Base-by-base conservation (phyloP, 2,329 filamentous ascomycete species). In the Stachybotrys chartarum region DNA sequence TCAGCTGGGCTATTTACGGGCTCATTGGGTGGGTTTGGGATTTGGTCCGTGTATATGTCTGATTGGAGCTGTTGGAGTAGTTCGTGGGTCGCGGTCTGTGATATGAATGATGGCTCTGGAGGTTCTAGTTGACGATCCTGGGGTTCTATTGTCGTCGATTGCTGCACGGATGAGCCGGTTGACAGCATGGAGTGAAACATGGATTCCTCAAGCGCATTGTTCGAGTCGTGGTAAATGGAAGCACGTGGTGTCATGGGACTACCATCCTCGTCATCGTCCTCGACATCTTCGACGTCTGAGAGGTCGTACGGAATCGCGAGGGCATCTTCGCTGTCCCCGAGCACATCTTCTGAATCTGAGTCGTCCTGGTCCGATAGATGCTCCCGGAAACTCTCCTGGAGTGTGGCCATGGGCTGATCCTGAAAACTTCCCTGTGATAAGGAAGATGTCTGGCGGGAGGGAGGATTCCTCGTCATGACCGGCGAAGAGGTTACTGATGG, bases 231-330 rank as follows among this genome's bases (percentile, higher is more conserved):
- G 58, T 75, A 74, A 50, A 77, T 63, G 3, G 78, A 81, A 4
- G 81, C 82, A 47, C 79, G 75, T 1, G 83, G 83, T 0, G 82
- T 86, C 7, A 78, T 70, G 30, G 70, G 73, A 16, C 66, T 70
- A 49, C 73, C 62, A 16, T 71, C 66, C 10, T 70, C 70, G 4
- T 69, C 67, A 3, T 72, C 70, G 1, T 72, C 70, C 24, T 24
- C 24, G 24, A 24, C 24, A 17, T 11, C 49, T 6, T 69, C 68
- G 8, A 71, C 66, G 52, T 65, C 61, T 16, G 70, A 70, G 44
- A 78, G 63, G 30, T 82, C 79, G 57, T 83, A 83, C 0, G 81
- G 80, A 42, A 83, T 83, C 54, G 77, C 73, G 48, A 83, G 74
- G 1, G 80, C 80, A 53, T 78, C 78, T 58, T 84, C 81, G 58